phyloP scores from a whole-genome alignment of 1,284 basidiomycete genomes.

The Mycosarcoma mackinlayi region DNA sequence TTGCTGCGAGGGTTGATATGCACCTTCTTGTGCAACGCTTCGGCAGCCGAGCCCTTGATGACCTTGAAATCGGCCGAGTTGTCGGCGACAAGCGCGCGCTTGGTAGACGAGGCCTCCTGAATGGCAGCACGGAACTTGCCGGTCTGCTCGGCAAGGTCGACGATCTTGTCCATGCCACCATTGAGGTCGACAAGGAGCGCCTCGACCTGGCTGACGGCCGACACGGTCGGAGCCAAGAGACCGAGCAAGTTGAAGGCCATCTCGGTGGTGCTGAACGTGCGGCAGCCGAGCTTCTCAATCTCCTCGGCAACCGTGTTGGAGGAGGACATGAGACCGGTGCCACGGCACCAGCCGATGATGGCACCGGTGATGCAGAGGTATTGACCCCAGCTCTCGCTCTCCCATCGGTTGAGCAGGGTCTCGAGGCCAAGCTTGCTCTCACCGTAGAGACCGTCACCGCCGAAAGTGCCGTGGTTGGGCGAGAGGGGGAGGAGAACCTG shows the following conservation, averaged over 20 bases:
- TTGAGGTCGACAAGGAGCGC: slow-evolving; percentile 95
- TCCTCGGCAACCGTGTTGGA: slow-evolving; percentile 95
- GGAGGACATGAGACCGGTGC: slow-evolving; percentile 96
- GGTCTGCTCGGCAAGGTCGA: slow-evolving; percentile 61
- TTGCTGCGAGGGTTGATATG: slow-evolving; percentile 94
- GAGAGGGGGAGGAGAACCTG: slow-evolving; percentile 97
- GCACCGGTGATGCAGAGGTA: slow-evolving; percentile 97
- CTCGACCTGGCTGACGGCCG: slow-evolving; percentile 99
- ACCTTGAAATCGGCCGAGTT: slow-evolving; percentile 94
- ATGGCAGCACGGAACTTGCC: slow-evolving; percentile 77
- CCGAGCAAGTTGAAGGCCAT: slow-evolving; percentile 99
- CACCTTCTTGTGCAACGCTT: slow-evolving; percentile 90
- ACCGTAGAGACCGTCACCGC: slow-evolving; percentile 96
- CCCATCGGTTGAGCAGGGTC: slow-evolving; percentile 97
- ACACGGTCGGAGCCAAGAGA: slow-evolving; percentile 95
- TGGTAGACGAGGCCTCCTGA: slow-evolving; percentile 86
- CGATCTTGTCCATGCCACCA: slow-evolving; percentile 73
- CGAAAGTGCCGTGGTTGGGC: slow-evolving; percentile 97
- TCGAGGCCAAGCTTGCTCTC: slow-evolving; percentile 98
- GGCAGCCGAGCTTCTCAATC: slow-evolving; percentile 90
- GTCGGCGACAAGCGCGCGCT: slow-evolving; percentile 90
- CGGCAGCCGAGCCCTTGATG: slow-evolving; percentile 89
- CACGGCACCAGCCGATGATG: slow-evolving; percentile 86
- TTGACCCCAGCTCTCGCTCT: slow-evolving; percentile 93
- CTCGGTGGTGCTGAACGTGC: slow-evolving; percentile 98